These are phyloP conservation scores for Ceratocystis eucalypticola DNA, from an alignment of 2,329 filamentous ascomycete species.

Conservation along the genomic window DNA sequence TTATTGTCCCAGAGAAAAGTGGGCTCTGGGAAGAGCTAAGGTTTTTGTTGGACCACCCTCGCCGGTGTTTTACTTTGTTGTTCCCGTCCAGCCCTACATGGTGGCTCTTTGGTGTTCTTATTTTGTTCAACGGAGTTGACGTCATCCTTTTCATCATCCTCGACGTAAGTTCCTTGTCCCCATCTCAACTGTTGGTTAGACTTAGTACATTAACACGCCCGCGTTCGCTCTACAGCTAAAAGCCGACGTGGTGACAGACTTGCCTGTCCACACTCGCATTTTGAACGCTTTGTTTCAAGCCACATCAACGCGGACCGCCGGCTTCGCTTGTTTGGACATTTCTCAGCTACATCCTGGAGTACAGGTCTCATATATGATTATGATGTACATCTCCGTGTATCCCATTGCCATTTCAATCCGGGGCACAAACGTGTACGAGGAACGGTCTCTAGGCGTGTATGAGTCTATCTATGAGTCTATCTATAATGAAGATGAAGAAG, in stretches of 20 bases:
- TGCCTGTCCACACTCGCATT: conserved; percentile 62
- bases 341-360: conserved; percentile 73
- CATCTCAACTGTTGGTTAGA: background rate
- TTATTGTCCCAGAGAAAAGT: conserved; percentile 48
- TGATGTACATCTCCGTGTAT: conserved; percentile 99
- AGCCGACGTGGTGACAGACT: conserved; percentile 49
- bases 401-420: conserved; percentile 93
- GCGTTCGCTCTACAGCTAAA: conserved; percentile 43
- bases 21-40: conserved; percentile 78
- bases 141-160: conserved; percentile 84
- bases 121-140: conserved; percentile 71
- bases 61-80: conserved; percentile 87
- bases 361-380: conserved; percentile 86
- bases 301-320: conserved; percentile 75
- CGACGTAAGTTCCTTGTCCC: conserved; percentile 46
- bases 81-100: conserved; percentile 85
- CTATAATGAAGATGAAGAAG: conserved; percentile 30
- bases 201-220: conserved; percentile 15
- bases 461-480: conserved; percentile 34
- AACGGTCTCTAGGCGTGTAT: conserved; percentile 69
- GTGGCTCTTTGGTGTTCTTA: conserved; percentile 84
- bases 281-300: conserved; percentile 86
- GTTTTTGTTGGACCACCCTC: conserved; percentile 86
- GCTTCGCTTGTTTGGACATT: conserved; percentile 71
- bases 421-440: conserved; percentile 91